Evolutionary conservation across 768 basidiomycete species (phyloP).

Genomic region (Leccinum aurantiacum): DNA sequence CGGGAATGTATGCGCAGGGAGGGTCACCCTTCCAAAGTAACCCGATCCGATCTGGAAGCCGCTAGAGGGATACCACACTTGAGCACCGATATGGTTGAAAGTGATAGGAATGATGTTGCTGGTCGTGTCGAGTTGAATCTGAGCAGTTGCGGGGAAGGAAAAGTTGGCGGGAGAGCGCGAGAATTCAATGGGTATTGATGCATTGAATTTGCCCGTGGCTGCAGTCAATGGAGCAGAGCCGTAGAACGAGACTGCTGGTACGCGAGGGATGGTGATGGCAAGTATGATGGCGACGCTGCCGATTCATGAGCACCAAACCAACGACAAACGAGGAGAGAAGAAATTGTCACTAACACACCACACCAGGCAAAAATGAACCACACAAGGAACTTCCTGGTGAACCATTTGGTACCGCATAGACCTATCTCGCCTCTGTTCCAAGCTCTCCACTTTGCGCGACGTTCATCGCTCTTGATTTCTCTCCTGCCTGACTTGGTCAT

Average conservation of each 20-base stretch:
- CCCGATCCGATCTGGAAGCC: constrained; percentile 66
- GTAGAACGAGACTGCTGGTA: constrained; percentile 70
- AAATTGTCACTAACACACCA: constrained; percentile 43
- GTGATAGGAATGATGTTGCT: constrained; percentile 76
- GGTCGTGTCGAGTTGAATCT: constrained; percentile 74
- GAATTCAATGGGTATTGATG: constrained; percentile 61
- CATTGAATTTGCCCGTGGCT: constrained; percentile 60
- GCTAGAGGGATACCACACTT: constrained; percentile 70
- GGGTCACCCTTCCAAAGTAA: constrained; percentile 51
- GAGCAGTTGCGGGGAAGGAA: constrained; percentile 76
- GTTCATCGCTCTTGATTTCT: constrained; percentile 56
- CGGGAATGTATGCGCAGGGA: constrained; percentile 69
- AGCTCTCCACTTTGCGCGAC: constrained; percentile 61
- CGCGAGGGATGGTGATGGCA: constrained; percentile 81
- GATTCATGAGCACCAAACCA: constrained; percentile 3
- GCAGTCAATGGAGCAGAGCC: constrained; percentile 51
- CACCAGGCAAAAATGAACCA: constrained; percentile 65
- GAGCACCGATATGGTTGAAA: constrained; percentile 65
- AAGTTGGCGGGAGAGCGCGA: constrained; percentile 84
- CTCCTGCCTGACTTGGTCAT: constrained; percentile 73
- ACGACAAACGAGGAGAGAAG: background rate
- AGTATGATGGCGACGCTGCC: constrained; percentile 65
- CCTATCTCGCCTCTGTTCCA: constrained; percentile 83
- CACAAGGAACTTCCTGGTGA: constrained; percentile 70
- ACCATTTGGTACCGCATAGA: constrained; percentile 69